Percentiles rank a stretch among this genome's conserved stretches.
These are phyloP conservation scores for Oidiodendron maius DNA, from an alignment of 495 filamentous ascomycete species.

Conservation along the genomic window DNA sequence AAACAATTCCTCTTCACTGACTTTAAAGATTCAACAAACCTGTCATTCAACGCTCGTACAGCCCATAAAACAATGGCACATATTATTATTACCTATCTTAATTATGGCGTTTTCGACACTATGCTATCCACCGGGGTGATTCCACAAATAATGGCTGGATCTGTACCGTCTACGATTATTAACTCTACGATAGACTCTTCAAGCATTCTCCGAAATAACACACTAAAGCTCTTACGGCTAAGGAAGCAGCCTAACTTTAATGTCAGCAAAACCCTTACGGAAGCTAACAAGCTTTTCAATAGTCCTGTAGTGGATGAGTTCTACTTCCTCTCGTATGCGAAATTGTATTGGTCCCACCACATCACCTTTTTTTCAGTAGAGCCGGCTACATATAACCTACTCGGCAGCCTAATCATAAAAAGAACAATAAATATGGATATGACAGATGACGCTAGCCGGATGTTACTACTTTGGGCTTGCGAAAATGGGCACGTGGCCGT, in stretches of 20 bases:
- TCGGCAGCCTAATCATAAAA: conserved; percentile 4
- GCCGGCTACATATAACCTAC: conserved; percentile 7
- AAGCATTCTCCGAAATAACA: conserved; percentile 20
- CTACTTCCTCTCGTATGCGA: conserved; percentile 10
- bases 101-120: conserved; percentile 33
- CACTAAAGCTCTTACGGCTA: conserved; percentile 24
- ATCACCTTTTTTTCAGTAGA: conserved; percentile 4
- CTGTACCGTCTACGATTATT: conserved; percentile 25
- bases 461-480: conserved; percentile 21
- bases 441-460: too few species aligned
- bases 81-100: conserved; percentile 36
- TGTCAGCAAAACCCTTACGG: conserved; percentile 25
- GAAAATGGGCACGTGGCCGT: conserved; percentile 7
- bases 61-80: conserved; percentile 27
- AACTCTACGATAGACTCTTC: conserved; percentile 20
- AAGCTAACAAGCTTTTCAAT: conserved; percentile 10
- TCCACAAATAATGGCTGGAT: conserved; percentile 17
- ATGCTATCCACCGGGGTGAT: conserved; percentile 23
- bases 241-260: conserved; percentile 23
- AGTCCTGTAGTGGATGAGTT: conserved; percentile 5
- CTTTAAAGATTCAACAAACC: conserved; percentile 13
- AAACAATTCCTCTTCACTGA: conserved; percentile 33
- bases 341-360: conserved; percentile 4
- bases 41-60: conserved; percentile 17
- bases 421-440: conserved; percentile 8